Conservation (phyloP, 2,329 filamentous ascomycete genomes). For the Epichloe sibirici region DNA sequence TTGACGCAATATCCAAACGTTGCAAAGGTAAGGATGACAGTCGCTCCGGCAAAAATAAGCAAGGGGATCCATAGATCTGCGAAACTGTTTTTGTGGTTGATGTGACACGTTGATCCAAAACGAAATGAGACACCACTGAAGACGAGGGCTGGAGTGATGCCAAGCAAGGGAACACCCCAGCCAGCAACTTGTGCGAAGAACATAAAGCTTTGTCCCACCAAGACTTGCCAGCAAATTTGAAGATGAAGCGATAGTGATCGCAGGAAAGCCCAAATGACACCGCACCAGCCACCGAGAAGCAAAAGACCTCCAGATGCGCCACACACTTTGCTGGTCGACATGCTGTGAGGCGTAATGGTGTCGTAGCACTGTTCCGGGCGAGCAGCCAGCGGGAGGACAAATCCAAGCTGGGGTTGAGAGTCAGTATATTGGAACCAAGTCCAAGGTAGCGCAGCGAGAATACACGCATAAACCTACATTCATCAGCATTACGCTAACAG, state of each 20-base stretch:
- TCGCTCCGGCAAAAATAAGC: slow-evolving; percentile 62
- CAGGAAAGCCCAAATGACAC: slow-evolving; percentile 83
- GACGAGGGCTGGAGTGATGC: slow-evolving; percentile 63
- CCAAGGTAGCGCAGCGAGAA: neutral
- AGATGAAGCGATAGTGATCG: slow-evolving; percentile 85
- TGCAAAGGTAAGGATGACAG: slow-evolving; percentile 67
- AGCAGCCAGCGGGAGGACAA: slow-evolving; percentile 74
- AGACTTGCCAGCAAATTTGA: slow-evolving; percentile 94
- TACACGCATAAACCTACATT: slow-evolving; percentile 44
- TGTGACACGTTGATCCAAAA: slow-evolving; percentile 84
- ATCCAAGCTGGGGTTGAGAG: slow-evolving; percentile 52
- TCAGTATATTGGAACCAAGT: slow-evolving; percentile 8
- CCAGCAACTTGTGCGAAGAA: slow-evolving; percentile 67
- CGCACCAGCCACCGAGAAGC: slow-evolving; percentile 73
- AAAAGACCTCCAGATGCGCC: slow-evolving; percentile 81
- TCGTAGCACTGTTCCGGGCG: slow-evolving; percentile 77
- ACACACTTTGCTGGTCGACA: slow-evolving; percentile 70
- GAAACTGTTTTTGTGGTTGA: slow-evolving; percentile 79
- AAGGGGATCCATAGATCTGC: slow-evolving; percentile 85
- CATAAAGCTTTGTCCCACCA: slow-evolving; percentile 83
- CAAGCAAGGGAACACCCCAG: slow-evolving; percentile 71
- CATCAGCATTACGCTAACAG: slow-evolving; percentile 63
- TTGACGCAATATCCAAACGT: slow-evolving; percentile 92
- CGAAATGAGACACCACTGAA: slow-evolving; percentile 90
- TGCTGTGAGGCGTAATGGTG: slow-evolving; percentile 83